Evolutionary conservation across 192 early-diverging fungal genomes (phyloP), one percentile per base, ranked within the genome.

Genomic region (Backusella australiensis): DNA sequence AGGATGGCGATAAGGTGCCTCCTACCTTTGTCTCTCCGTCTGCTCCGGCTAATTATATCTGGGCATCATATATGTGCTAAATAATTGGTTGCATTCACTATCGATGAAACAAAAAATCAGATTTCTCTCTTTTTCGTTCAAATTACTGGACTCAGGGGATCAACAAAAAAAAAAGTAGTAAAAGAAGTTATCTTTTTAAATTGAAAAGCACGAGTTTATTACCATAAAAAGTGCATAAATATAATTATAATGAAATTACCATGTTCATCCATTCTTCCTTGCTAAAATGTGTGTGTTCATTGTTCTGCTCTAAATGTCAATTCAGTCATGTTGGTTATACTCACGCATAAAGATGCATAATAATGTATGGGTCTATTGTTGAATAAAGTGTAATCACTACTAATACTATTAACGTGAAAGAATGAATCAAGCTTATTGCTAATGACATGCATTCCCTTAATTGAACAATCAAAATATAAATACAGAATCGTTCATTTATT

Each of bases 21-120:
- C 79, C 73, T 53, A 70, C 39, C 15, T 83, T 69, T 73, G 76
- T 83, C 21, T 34, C 32, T 44, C 76, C 80, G n/a, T 75, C 72
- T 19, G 77, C 80, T 19, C 82, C 82, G 34, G 79, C 82, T 6
- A 83, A 75, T 76, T 80, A 67, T 44, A 74, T 83, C 8, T 83
- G 82, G 79, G 82, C 78, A 17, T 81, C 79, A 17, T 75, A 72
- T 52, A 46, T 83, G 81, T 76, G 34, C 32, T 42, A 49, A 71
- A 23, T 26, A 21, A 56, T 56, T 56, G 53, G 53, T 44, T 17
- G 15, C 42, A 17, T 39, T 39, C 38, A 39, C 38, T 39, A 9
- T 12, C 11, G 6, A 32, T 32, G 32, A 32, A 32, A 32, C 3
- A 32, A 32, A 32, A 32, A 53, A 21, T 52, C 49, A 52, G 49